phyloP scores from a whole-genome alignment of 257 asterid genomes.

The Ocimum tenuiflorum region DNA sequence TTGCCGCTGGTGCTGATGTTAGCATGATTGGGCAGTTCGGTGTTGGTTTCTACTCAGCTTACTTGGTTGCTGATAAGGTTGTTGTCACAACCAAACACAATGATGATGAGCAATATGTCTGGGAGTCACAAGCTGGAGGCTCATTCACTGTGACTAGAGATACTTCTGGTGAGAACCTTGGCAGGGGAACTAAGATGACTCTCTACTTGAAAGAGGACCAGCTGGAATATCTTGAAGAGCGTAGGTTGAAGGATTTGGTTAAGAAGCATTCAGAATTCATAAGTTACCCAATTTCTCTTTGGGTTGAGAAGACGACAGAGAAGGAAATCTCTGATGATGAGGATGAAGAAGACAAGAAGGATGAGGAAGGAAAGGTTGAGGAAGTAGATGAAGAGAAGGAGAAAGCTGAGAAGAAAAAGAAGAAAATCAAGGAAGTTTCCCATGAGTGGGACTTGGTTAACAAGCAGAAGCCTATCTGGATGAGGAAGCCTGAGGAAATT shows the following conservation, averaged over 20 bases:
- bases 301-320: conserved; percentile 57
- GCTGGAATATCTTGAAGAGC: conserved; percentile 60
- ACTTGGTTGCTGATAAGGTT: conserved; percentile 55
- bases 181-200: conserved; percentile 53
- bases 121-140: conserved; percentile 65
- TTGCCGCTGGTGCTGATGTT: conserved; percentile 62
- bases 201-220: conserved; percentile 53
- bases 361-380: conserved; percentile 53
- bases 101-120: conserved; percentile 51
- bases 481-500: conserved; percentile 62
- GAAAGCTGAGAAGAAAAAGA: conserved; percentile 53
- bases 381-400: conserved; percentile 54
- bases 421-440: conserved; percentile 53
- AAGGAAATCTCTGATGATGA: conserved; percentile 62
- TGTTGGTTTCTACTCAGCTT: conserved; percentile 57
- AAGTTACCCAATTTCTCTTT: conserved; percentile 55
- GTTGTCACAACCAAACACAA: conserved; percentile 50
- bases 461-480: conserved; percentile 62
- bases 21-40: conserved; percentile 68
- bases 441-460: conserved; percentile 54
- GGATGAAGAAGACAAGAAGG: conserved; percentile 57
- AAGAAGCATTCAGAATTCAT: conserved; percentile 63
- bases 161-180: conserved; percentile 44
- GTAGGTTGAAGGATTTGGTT: conserved; percentile 48
- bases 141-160: conserved; percentile 54